Conservation (phyloP, 2,329 filamentous ascomycete species). For the Aspergillus chevalieri region DNA sequence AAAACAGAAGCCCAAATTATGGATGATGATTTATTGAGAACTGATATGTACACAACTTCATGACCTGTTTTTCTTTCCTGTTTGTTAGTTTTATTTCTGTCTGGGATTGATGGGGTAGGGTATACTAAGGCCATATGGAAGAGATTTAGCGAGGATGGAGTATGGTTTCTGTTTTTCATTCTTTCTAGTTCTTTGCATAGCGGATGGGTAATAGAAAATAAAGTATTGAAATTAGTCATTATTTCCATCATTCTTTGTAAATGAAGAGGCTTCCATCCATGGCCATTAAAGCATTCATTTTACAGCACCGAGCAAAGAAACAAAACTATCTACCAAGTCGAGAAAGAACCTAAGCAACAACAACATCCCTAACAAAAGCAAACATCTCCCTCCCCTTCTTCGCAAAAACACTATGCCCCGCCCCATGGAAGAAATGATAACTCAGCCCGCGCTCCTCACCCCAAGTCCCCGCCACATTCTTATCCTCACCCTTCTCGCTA, state of each 20-base stretch:
- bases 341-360: constrained; percentile 12
- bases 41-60: not conserved
- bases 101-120: not conserved
- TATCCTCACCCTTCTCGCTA: not conserved
- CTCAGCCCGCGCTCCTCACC: constrained; percentile 28
- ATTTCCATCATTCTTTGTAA: too few relatives aligned
- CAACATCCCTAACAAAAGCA: constrained; percentile 31
- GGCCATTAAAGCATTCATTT: too few relatives aligned
- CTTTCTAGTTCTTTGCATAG: constrained; percentile 3
- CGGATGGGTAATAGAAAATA: not conserved
- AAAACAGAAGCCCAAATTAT: too few relatives aligned
- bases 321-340: not conserved
- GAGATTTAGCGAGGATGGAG: constrained; percentile 1
- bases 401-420: constrained; percentile 29
- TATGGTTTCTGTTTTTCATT: not conserved
- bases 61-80: not conserved
- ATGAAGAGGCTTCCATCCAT: too few relatives aligned
- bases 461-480: constrained; percentile 23
- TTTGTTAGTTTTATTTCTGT: not conserved
- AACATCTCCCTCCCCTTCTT: constrained; percentile 30
- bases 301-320: not conserved
- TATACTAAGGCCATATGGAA: not conserved
- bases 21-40: not conserved
- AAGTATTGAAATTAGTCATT: not conserved
- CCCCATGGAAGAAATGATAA: constrained; percentile 31